phyloP scores from a whole-genome alignment of 805 yeast genomes.

The Candida corydali region DNA sequence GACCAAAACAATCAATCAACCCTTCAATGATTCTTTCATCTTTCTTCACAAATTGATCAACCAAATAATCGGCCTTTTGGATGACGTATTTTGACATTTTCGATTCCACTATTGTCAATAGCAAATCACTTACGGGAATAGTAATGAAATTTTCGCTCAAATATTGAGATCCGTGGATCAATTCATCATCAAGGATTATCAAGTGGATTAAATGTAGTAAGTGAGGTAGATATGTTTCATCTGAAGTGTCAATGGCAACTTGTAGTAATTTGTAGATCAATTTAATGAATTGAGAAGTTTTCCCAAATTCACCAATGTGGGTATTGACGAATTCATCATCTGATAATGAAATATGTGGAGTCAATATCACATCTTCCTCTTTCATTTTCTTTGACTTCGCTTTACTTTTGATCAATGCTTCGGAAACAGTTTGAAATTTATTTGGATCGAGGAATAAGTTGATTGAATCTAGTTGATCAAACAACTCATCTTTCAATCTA shows the following conservation, averaged over 20 bases:
- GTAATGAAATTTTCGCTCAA: slow-evolving; percentile 44
- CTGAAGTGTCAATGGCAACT: slow-evolving; percentile 44
- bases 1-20: slow-evolving; percentile 55
- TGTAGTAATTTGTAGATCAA: slow-evolving; percentile 55
- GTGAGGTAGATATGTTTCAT: slow-evolving; percentile 54
- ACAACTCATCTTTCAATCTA: slow-evolving; percentile 55
- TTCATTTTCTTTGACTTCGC: slow-evolving; percentile 34
- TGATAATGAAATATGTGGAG: slow-evolving; percentile 40
- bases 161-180: slow-evolving; percentile 34
- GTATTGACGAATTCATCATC: slow-evolving; percentile 28
- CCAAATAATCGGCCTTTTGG: slow-evolving; percentile 53
- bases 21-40: slow-evolving; percentile 49
- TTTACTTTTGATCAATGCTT: slow-evolving; percentile 41
- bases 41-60: slow-evolving; percentile 47
- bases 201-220: slow-evolving; percentile 71
- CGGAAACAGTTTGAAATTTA: slow-evolving; percentile 50
- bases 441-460: slow-evolving; percentile 42
- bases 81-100: slow-evolving; percentile 46
- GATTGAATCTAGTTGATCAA: slow-evolving; percentile 60
- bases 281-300: slow-evolving; percentile 50
- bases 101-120: slow-evolving; percentile 49
- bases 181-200: slow-evolving; percentile 48
- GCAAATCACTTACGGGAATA: slow-evolving; percentile 53
- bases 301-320: slow-evolving; percentile 47
- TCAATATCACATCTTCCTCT: slow-evolving; percentile 42